A percentile compares a stretch with the other conserved stretches of the same genome.
phyloP scores from a whole-genome alignment of 805 yeast genomes.

The Zygosaccharomyces rouxii region DNA sequence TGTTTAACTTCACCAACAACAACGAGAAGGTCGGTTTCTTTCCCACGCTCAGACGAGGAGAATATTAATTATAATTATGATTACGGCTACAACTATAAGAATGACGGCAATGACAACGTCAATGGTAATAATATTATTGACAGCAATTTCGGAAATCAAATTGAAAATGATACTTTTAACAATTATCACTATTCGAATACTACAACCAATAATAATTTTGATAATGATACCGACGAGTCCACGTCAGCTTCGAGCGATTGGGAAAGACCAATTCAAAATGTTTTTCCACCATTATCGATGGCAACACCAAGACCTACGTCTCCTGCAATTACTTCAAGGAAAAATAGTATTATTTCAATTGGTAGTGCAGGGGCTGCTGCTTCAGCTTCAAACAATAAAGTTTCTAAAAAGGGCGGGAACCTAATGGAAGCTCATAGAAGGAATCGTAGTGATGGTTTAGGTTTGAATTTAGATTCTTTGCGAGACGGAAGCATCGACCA shows the following conservation, averaged over 20 bases:
- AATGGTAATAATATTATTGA: not conserved
- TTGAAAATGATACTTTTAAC: conserved; percentile 2
- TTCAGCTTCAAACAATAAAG: conserved; percentile 4
- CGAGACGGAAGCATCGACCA: conserved; percentile 1
- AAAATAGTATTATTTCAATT: conserved; percentile 13
- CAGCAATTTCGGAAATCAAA: conserved; percentile 1
- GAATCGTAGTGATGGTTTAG: conserved; percentile 13
- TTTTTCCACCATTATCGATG: conserved; percentile 8
- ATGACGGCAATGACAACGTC: not conserved
- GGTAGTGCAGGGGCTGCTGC: conserved; percentile 10
- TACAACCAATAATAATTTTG: not conserved
- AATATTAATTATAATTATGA: not conserved
- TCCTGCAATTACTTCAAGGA: conserved; percentile 11
- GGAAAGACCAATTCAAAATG: conserved; percentile 7
- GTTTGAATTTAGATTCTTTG: conserved; percentile 11
- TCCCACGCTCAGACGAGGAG: conserved; percentile 1
- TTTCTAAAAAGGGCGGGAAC: conserved; percentile 11
- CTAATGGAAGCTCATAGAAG: conserved; percentile 11
- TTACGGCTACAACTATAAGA: not conserved
- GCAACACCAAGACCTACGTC: conserved; percentile 10
- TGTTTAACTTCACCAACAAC: conserved; percentile 11
- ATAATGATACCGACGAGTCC: conserved; percentile 14
- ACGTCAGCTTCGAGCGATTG: conserved; percentile 9
- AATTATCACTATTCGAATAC: not conserved
- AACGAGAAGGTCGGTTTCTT: not conserved